These are phyloP conservation scores for Neonectria coccinea DNA, from an alignment of 2,329 filamentous ascomycete genomes.

Conservation along the genomic window DNA sequence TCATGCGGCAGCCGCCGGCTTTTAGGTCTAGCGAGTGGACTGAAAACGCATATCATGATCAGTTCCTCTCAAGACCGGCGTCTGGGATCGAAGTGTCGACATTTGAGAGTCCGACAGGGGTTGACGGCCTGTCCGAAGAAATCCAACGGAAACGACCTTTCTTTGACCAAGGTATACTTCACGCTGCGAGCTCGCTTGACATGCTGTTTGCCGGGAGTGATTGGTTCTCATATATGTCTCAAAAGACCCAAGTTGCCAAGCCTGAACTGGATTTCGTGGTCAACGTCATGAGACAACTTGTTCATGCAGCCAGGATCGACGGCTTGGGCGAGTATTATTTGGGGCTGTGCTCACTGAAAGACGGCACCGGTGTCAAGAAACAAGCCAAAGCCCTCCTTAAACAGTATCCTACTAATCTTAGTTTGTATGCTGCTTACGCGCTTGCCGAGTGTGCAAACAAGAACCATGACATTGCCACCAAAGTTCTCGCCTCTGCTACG, in stretches of 20 bases:
- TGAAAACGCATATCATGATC: constrained; percentile 47
- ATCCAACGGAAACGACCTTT: constrained; percentile 41
- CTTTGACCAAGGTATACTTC: constrained; percentile 48
- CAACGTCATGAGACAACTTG: constrained; percentile 69
- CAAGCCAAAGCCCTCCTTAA: constrained; percentile 81
- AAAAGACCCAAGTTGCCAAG: constrained; percentile 39
- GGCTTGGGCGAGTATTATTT: constrained; percentile 76
- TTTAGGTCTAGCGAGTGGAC: constrained; percentile 47
- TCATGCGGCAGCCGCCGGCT: constrained; percentile 71
- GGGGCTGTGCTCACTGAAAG: constrained; percentile 71
- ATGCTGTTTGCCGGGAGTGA: constrained; percentile 61
- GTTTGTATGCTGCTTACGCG: constrained; percentile 84
- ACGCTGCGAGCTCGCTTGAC: constrained; percentile 57
- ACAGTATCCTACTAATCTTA: constrained; percentile 69
- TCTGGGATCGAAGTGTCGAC: constrained; percentile 14
- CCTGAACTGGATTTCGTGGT: constrained; percentile 62
- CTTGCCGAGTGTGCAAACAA: constrained; percentile 73
- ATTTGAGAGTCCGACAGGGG: not conserved
- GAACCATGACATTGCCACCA: constrained; percentile 68
- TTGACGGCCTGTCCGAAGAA: constrained; percentile 37
- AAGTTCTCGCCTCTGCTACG: constrained; percentile 76
- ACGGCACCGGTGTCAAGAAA: constrained; percentile 71
- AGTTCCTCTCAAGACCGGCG: constrained; percentile 41
- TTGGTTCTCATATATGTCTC: constrained; percentile 60
- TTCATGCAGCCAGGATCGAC: constrained; percentile 53